These are phyloP conservation scores for Aspergillus conjunctus DNA, from an alignment of 495 filamentous ascomycete species.

Conservation along the genomic window DNA sequence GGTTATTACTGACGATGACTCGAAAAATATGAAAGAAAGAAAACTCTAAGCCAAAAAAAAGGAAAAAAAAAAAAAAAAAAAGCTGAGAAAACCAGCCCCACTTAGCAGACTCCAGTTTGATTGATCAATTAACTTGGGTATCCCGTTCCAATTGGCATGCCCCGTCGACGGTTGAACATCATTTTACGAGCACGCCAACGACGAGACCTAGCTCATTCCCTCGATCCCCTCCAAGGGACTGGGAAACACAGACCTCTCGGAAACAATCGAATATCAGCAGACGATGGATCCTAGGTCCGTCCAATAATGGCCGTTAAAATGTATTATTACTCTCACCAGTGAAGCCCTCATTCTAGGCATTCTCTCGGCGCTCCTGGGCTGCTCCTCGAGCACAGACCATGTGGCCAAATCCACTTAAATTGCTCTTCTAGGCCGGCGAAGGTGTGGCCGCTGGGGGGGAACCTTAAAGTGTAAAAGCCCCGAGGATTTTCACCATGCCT, in stretches of 20 bases:
- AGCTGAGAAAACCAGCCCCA: constrained; percentile 3
- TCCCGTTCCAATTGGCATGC: constrained; percentile 16
- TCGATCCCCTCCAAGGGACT: not conserved
- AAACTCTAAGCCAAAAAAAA: not conserved
- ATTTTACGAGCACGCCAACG: constrained; percentile 3
- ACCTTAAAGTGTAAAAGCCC: constrained; percentile 19
- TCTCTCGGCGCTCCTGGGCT: constrained; percentile 9
- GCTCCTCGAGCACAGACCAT: constrained; percentile 17
- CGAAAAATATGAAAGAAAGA: not conserved
- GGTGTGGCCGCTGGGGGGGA: constrained; percentile 16
- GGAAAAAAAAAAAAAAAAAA: not conserved
- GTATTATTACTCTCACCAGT: not conserved
- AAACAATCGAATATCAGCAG: not conserved
- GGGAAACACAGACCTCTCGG: not conserved
- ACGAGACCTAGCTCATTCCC: not conserved
- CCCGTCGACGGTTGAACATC: constrained; percentile 19
- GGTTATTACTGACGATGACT: not conserved
- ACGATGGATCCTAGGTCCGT: not conserved
- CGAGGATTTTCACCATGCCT: constrained; percentile 24
- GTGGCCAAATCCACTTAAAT: constrained; percentile 13
- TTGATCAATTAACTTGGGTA: constrained; percentile 17
- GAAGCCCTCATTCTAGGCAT: constrained; percentile 7
- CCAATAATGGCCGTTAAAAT: no score
- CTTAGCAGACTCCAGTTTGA: constrained; percentile 6
- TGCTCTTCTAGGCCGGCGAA: not conserved